phyloP scores from a whole-genome alignment of 1,139 yeast genomes.

The Yamadazyma aaseri region DNA sequence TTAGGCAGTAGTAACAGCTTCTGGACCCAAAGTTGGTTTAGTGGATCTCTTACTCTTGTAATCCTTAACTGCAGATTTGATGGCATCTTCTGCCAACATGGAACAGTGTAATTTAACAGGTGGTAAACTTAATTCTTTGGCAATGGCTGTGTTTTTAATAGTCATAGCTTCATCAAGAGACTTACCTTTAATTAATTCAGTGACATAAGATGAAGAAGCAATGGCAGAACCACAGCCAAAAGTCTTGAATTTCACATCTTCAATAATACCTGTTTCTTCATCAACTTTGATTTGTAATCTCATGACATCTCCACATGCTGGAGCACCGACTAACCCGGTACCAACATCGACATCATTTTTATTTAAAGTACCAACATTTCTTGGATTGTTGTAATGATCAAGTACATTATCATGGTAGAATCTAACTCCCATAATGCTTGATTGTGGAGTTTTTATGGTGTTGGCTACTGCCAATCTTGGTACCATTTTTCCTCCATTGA shows the following conservation, averaged over 20 bases:
- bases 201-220: slow-evolving; percentile 92
- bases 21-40: slow-evolving; percentile 54
- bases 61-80: slow-evolving; percentile 94
- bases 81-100: slow-evolving; percentile 98
- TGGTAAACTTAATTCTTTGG: slow-evolving; percentile 89
- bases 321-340: slow-evolving; percentile 97
- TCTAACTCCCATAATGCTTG: slow-evolving; percentile 16
- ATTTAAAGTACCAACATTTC: slow-evolving; percentile 93
- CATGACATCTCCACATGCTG: slow-evolving; percentile 99
- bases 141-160: slow-evolving; percentile 88
- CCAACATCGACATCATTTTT: slow-evolving; percentile 81
- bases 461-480: background rate
- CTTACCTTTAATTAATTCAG: slow-evolving; percentile 94
- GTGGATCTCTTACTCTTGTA: slow-evolving; percentile 69
- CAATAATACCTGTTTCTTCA: slow-evolving; percentile 84
- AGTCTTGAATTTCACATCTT: slow-evolving; percentile 95
- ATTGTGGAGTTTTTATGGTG: too few relatives aligned
- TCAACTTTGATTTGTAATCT: slow-evolving; percentile 91
- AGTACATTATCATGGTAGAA: slow-evolving; percentile 72
- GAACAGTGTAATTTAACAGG: slow-evolving; percentile 98
- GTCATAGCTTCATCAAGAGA: slow-evolving; percentile 89
- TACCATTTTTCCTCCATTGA: background rate
- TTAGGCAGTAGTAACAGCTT: slow-evolving; percentile 24
- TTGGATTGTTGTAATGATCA: slow-evolving; percentile 94
- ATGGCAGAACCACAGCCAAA: slow-evolving; percentile 99